Evolutionary conservation across 345 rosid species (phyloP).

Genomic region (Populus euphratica): DNA sequence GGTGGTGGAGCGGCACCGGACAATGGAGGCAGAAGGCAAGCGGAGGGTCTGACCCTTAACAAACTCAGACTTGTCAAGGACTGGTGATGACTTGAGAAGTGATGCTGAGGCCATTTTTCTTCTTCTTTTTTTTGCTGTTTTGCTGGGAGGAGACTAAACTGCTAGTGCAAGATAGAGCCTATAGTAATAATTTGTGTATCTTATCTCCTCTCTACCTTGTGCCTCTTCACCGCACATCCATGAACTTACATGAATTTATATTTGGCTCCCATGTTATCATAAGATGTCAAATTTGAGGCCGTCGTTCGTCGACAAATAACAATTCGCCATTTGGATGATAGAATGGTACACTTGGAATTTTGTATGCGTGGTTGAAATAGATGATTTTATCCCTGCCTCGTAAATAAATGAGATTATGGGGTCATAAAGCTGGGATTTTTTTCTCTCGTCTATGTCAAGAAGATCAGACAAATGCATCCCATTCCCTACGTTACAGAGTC

Average conservation of each 20-base stretch:
- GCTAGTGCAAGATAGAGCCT: conserved; percentile 5
- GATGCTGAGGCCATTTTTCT: conserved; percentile 80
- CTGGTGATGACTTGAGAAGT: conserved; percentile 75
- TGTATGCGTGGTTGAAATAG: conserved; percentile 35
- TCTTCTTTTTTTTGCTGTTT: not conserved
- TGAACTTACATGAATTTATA: conserved; percentile 43
- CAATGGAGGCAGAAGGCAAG: conserved; percentile 43
- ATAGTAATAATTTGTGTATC: conserved; percentile 6
- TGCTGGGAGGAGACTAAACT: conserved; percentile 15
- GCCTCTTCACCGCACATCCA: conserved; percentile 41
- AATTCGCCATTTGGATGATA: conserved; percentile 58
- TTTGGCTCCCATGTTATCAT: conserved; percentile 16
- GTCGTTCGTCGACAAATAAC: conserved; percentile 41
- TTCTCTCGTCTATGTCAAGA: not conserved
- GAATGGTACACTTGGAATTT: conserved; percentile 34
- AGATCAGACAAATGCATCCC: conserved; percentile 30
- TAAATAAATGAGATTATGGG: conserved; percentile 14
- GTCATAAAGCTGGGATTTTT: conserved; percentile 20
- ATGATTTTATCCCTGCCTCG: conserved; percentile 36
- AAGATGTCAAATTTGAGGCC: conserved; percentile 81
- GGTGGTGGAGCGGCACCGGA: conserved; percentile 44
- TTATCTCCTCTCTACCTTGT: conserved; percentile 38
- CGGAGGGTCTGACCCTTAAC: conserved; percentile 73
- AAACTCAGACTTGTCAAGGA: conserved; percentile 79
- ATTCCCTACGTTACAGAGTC: conserved; percentile 9